These are phyloP conservation scores for Talaromyces liani DNA, from an alignment of 495 filamentous ascomycete genomes.

Conservation along the genomic window DNA sequence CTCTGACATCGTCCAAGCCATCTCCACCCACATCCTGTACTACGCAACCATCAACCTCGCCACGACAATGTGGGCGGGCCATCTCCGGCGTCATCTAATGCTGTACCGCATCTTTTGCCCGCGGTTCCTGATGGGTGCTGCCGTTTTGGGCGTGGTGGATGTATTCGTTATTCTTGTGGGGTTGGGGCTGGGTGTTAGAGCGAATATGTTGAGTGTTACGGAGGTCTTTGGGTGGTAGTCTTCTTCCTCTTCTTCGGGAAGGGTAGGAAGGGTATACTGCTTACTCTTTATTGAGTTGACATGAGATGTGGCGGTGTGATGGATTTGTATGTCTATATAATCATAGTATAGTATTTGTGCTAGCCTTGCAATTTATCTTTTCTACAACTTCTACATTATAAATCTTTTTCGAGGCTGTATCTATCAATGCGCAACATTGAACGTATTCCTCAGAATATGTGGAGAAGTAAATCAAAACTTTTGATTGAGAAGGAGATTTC, in stretches of 20 bases:
- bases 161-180: conserved; percentile 60
- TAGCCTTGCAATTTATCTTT: background rate
- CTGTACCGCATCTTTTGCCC: conserved; percentile 93
- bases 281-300: too few species aligned
- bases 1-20: conserved; percentile 58
- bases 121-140: conserved; percentile 77
- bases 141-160: conserved; percentile 67
- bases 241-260: background rate
- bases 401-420: too few species aligned
- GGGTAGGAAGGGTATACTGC: too few species aligned
- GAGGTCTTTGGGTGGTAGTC: conserved; percentile 73
- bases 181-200: conserved; percentile 58
- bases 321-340: background rate
- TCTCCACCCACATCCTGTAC: conserved; percentile 68
- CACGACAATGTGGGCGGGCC: conserved; percentile 81
- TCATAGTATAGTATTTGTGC: background rate
- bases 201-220: conserved; percentile 65
- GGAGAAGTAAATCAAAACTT: background rate
- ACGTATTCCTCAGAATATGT: too few species aligned
- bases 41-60: conserved; percentile 74
- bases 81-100: conserved; percentile 88
- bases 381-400: background rate
- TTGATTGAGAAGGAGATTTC: background rate
- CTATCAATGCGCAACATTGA: too few species aligned
- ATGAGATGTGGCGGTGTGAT: too few species aligned